Base-by-base conservation (phyloP, 1,139 yeast genomes). In the Blastobotrys indianensis region DNA sequence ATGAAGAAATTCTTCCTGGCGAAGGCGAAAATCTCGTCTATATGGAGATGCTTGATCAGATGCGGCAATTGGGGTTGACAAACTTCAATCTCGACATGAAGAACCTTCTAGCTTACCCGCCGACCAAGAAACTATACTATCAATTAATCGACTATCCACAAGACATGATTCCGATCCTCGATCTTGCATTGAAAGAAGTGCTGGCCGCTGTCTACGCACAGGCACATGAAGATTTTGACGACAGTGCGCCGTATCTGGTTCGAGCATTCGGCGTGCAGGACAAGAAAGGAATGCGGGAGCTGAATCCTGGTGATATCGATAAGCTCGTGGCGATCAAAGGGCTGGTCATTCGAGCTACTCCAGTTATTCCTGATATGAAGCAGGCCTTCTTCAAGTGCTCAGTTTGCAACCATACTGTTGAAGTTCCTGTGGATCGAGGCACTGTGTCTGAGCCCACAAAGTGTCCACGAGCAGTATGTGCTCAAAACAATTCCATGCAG, bases 341-440 rank as follows among this genome's bases (percentile, higher is more conserved):
- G 32, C 74, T 92, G 46, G 95, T 88, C 1, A 72, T 92, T 46
- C 77, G 99, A 57, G 75, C 95, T 4, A 87, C 97, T 4, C 79
- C 97, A 2, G 81, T 94, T 43, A 87, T 92, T 44, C 99, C 99
- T 11, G 99, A 92, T 64, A 92, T 94, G 98, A 88, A 88, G 63
- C 88, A 85, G 44, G 97, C 98, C 0, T 92, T 90, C 62, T 94
- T 92, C 77, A 85, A 82, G 67, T 92, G 99, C 70, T 84, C 80
- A 54, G 95, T 94, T 20, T 92, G 99, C 70, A 94, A 86, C 57
- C 97, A 92, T 64, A 85, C 97, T 0, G 79, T 83, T 41, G 86
- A 85, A 0, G 95, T 90, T 15, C 95, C 87, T 62, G 87, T 92
- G 56, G 97, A 92, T 65, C 75, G 97, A 53, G 98, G 98, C 44